Percentiles rank a stretch among this genome's conserved stretches.
phyloP scores from a whole-genome alignment of 345 rosid genomes.

The Populus euphratica region DNA sequence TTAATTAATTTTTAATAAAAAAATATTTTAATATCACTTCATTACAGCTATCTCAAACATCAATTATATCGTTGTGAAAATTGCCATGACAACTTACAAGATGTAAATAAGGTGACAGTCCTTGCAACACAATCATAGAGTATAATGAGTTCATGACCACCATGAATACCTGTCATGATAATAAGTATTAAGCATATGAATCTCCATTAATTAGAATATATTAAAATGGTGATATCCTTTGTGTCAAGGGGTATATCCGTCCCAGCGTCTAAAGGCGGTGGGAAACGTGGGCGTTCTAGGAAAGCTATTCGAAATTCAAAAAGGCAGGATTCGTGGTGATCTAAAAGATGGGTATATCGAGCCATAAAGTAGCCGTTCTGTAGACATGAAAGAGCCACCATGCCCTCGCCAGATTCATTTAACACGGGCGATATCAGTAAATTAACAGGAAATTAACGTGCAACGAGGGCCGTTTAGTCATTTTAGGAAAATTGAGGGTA shows the following conservation, averaged over 20 bases:
- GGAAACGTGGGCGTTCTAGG: background rate
- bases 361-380: slow-evolving; percentile 5
- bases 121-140: no score
- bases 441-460: background rate
- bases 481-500: background rate
- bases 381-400: background rate
- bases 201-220: background rate
- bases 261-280: background rate
- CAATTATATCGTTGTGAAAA: no score
- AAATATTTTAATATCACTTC: no score
- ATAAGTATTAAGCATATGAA: no score
- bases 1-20: no score
- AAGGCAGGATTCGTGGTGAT: background rate
- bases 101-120: no score
- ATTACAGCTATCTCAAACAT: no score
- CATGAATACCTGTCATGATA: no score
- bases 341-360: background rate
- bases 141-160: no score
- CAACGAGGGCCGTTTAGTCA: background rate
- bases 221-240: no score
- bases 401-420: background rate
- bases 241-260: background rate
- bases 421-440: background rate
- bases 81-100: no score
- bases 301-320: slow-evolving; percentile 10